Conservation (phyloP, 1,284 basidiomycete species). For the Austroboletus niveus region DNA sequence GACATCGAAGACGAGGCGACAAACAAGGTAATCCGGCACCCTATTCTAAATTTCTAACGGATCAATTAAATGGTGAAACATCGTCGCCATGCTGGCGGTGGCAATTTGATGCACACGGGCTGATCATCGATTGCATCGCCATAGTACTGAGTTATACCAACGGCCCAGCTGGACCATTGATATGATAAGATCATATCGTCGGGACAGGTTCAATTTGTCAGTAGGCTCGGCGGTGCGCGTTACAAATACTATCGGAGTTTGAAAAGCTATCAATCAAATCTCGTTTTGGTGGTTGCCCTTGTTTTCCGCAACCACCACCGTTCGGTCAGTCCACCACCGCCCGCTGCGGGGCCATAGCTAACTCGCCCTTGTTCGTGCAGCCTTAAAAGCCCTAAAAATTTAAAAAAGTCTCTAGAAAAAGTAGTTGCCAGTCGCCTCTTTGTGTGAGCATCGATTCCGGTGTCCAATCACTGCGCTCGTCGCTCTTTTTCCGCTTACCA, state of each 20-base stretch:
- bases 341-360: slow-evolving; percentile 11
- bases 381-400: slow-evolving; percentile 44
- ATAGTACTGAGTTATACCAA: too few species aligned
- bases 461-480: slow-evolving; percentile 7
- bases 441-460: slow-evolving; percentile 40
- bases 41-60: too few species aligned
- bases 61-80: too few species aligned
- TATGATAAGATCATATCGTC: too few species aligned
- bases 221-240: neutral
- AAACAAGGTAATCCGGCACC: too few species aligned
- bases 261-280: slow-evolving; percentile 32
- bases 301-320: slow-evolving; percentile 37
- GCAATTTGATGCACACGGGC: too few species aligned
- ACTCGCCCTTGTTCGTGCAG: slow-evolving; percentile 32
- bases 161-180: too few species aligned
- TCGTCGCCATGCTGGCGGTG: too few species aligned
- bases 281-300: slow-evolving; percentile 24
- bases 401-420: slow-evolving; percentile 55
- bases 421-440: slow-evolving; percentile 73
- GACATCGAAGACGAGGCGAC: too few species aligned
- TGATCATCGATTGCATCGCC: too few species aligned
- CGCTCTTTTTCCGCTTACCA: slow-evolving; percentile 12
- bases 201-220: too few species aligned
- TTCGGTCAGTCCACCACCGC: slow-evolving; percentile 25
- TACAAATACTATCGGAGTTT: slow-evolving; percentile 31